Percentiles rank a stretch among this genome's conserved stretches.
Conservation (phyloP, 805 yeast species). For the Wickerhamiella nectarea region DNA sequence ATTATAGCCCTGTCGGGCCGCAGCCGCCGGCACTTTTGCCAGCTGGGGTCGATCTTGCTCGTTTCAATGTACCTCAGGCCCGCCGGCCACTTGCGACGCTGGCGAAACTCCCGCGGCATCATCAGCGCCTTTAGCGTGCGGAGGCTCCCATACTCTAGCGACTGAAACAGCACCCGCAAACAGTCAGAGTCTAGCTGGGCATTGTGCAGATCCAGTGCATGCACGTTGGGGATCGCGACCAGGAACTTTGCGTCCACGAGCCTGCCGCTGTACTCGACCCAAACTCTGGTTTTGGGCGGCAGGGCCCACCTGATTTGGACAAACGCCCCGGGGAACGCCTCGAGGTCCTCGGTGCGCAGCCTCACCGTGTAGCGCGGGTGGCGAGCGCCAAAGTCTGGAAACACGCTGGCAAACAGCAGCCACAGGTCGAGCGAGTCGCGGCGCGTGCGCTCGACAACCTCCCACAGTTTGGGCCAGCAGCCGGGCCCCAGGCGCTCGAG, state of each 20-base stretch:
- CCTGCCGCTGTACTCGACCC: not conserved
- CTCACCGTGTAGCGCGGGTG: not conserved
- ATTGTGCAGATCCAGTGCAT: conserved; percentile 2
- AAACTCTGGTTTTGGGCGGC: not conserved
- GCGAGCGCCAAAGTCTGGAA: not conserved
- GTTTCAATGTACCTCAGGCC: conserved; percentile 7
- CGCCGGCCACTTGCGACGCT: not conserved
- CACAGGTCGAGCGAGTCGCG: conserved; percentile 7
- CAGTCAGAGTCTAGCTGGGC: not conserved
- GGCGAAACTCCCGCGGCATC: conserved; percentile 5
- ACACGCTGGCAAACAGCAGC: conserved; percentile 6
- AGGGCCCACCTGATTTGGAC: not conserved
- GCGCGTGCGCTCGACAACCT: not conserved
- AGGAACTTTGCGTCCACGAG: not conserved
- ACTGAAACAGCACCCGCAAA: conserved; percentile 3
- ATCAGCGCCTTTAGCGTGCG: conserved; percentile 2
- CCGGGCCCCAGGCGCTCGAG: not conserved
- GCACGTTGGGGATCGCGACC: not conserved
- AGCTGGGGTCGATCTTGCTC: not conserved
- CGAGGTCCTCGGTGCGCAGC: not conserved
- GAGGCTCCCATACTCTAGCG: conserved; percentile 7
- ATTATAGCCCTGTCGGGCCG: not conserved
- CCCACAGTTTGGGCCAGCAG: conserved; percentile 6
- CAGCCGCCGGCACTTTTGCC: not conserved
- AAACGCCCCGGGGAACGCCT: not conserved